A percentile compares a stretch with the other conserved stretches of the same genome.
These are phyloP conservation scores for Pichia californica DNA, from an alignment of 805 yeast genomes.

Conservation along the genomic window DNA sequence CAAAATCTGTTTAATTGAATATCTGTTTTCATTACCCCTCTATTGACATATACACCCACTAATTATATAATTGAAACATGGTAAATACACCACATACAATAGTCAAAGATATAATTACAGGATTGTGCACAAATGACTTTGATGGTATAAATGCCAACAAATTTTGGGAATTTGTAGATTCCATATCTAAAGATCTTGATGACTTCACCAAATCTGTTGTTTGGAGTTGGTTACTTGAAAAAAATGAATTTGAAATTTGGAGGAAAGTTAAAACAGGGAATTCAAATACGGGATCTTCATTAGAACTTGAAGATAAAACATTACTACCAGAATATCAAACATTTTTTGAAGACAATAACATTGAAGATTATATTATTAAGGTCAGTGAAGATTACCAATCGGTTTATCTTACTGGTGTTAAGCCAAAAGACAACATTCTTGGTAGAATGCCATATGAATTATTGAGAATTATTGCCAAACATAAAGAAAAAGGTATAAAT, in stretches of 20 bases:
- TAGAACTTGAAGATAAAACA: neutral
- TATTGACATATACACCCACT: neutral
- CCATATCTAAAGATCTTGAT: conserved; percentile 20
- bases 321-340: conserved; percentile 3
- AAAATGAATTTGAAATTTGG: conserved; percentile 21
- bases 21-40: too few species aligned
- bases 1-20: too few species aligned
- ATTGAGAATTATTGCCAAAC: conserved; percentile 52
- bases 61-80: neutral
- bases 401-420: conserved; percentile 49
- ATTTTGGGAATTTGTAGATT: conserved; percentile 29
- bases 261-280: neutral
- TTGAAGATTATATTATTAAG: conserved; percentile 17
- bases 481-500: conserved; percentile 50
- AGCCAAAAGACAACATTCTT: conserved; percentile 42
- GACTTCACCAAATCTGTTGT: conserved; percentile 28
- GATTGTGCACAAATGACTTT: conserved; percentile 31
- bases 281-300: neutral
- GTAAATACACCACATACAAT: conserved; percentile 29
- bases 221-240: conserved; percentile 33
- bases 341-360: conserved; percentile 1
- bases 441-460: conserved; percentile 53
- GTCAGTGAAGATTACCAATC: conserved; percentile 55
- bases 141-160: conserved; percentile 26
- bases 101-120: conserved; percentile 28